Evolutionary conservation across 805 yeast species (phyloP).

Genomic region (Teunomyces cretensis): DNA sequence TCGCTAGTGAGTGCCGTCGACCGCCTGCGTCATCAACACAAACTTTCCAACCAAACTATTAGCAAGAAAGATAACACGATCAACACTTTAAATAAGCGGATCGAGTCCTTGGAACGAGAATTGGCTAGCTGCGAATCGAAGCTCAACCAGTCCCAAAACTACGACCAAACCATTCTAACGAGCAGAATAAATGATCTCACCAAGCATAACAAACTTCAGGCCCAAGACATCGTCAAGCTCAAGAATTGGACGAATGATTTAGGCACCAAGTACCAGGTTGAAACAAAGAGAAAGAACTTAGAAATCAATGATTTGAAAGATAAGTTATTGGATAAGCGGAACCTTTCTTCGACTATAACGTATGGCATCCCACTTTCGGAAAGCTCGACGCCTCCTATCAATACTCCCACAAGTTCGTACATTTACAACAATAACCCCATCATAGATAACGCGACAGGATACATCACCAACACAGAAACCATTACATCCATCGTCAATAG

Average conservation of each 20-base stretch:
- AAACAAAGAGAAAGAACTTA: slow-evolving; percentile 30
- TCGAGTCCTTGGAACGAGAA: slow-evolving; percentile 21
- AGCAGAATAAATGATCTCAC: slow-evolving; percentile 17
- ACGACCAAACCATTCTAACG: slow-evolving; percentile 19
- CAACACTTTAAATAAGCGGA: slow-evolving; percentile 19
- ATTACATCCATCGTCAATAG: slow-evolving; percentile 8
- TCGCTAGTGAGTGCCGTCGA: slow-evolving; percentile 27
- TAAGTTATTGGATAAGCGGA: slow-evolving; percentile 33
- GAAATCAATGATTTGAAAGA: slow-evolving; percentile 35
- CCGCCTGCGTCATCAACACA: slow-evolving; percentile 33
- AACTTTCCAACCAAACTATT: slow-evolving; percentile 27
- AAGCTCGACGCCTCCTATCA: slow-evolving; percentile 17
- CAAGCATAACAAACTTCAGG: slow-evolving; percentile 23
- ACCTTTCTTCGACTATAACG: slow-evolving; percentile 25
- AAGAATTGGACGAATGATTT: slow-evolving; percentile 30
- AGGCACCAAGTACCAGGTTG: slow-evolving; percentile 34
- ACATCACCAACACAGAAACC: slow-evolving; percentile 1
- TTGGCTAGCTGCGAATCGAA: slow-evolving; percentile 17
- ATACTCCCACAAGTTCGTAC: slow-evolving; percentile 8
- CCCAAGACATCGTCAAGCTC: slow-evolving; percentile 28
- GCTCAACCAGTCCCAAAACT: slow-evolving; percentile 11
- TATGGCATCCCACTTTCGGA: slow-evolving; percentile 24
- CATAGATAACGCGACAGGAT: slow-evolving; percentile 20
- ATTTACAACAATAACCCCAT: slow-evolving; percentile 34
- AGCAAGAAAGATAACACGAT: slow-evolving; percentile 30